A percentile compares a stretch with the other conserved stretches of the same genome.
phyloP scores from a whole-genome alignment of 2,329 filamentous ascomycete species.

The Beauveria caledonica region DNA sequence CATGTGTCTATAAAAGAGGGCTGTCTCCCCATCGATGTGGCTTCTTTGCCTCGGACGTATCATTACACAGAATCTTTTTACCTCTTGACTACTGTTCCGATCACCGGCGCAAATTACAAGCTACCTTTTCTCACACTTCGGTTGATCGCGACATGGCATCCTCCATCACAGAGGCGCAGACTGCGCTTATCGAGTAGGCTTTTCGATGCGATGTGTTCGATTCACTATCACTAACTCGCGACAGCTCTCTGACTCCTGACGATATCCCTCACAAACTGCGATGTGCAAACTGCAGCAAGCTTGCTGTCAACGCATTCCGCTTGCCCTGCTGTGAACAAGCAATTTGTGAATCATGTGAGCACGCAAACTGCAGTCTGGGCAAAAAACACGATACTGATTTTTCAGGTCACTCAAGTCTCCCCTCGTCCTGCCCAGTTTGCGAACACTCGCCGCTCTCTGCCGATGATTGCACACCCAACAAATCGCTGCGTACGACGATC shows the following conservation, averaged over 20 bases:
- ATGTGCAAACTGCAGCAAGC: constrained; percentile 86
- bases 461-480: constrained; percentile 81
- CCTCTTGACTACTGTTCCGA: neutral
- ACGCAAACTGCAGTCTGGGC: neutral
- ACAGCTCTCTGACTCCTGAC: constrained; percentile 66
- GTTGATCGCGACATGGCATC: constrained; percentile 23
- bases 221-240: constrained; percentile 5
- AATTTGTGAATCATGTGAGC: constrained; percentile 81
- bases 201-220: neutral
- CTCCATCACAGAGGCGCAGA: constrained; percentile 41
- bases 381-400: constrained; percentile 12
- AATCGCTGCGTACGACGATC: constrained; percentile 84
- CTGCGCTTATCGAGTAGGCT: constrained; percentile 49
- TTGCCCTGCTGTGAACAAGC: constrained; percentile 92
- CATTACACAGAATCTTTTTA: neutral
- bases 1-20: neutral
- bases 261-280: constrained; percentile 94
- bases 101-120: neutral
- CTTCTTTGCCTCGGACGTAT: neutral
- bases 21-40: neutral
- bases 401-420: constrained; percentile 65
- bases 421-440: constrained; percentile 82
- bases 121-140: neutral
- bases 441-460: constrained; percentile 81
- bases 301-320: constrained; percentile 84